Base-by-base conservation (phyloP, 2,329 filamentous ascomycete genomes). In the Fusarium irregulare region DNA sequence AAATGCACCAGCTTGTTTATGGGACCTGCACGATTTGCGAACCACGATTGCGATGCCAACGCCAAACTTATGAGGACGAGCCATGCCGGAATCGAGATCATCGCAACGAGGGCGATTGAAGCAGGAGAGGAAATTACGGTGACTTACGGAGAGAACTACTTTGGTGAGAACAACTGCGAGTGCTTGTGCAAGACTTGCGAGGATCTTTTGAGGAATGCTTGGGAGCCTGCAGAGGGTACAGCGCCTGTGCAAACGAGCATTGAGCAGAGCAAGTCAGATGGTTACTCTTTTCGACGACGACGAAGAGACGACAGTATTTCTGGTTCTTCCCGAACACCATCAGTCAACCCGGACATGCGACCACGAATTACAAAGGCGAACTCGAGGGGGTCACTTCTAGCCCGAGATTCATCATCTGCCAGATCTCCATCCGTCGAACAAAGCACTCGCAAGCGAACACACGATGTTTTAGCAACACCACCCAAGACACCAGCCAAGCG, bases 21-120 rank as follows among this genome's bases (percentile, higher is more conserved):
- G 78, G 96, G 96, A 0, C 97, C 96, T 10, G 96, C 96, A 34
- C 90, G 96, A 53, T 98, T 99, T 79, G 94, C 96, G 27, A 99
- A 99, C 77, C 96, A 99, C 80, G 96, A 99, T 79, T 99, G 96
- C 81, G 88, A 92, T 72, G 93, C 96, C 32, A 99, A 98, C 82
- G 94, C 94, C 11, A 89, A 91, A 76, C 87, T 99, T 46, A 91
- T 93, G 73, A 98, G 93, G 37, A 92, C 89, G 37, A 93, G 94
- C 47, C 89, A 91, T 60, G 90, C 94, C 61, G 93, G 93, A 37
- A 98, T 99, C 83, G 92, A 97, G 76, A 94, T 99, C 60, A 89
- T 97, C 51, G 93, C 96, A 4, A 89, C 90, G 34, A 89, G 90
- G 71, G 87, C 94, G 62, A 98, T 99, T 66, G 88, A 91, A 13